Evolutionary conservation across 202 grass and related monocot species (phyloP).

Genomic region (Brachypodium distachyon): DNA sequence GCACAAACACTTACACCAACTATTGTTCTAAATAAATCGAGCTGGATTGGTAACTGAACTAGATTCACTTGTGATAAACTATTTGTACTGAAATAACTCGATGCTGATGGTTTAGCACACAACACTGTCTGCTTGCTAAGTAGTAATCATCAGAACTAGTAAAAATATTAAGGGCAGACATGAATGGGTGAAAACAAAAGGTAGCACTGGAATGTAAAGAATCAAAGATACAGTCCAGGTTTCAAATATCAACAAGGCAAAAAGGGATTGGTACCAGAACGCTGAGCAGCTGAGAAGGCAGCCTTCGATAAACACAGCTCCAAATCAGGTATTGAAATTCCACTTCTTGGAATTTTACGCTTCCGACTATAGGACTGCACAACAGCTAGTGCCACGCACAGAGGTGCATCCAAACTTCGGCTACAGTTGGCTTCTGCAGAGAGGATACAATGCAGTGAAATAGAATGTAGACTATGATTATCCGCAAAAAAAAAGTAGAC

Average conservation of each 20-base stretch:
- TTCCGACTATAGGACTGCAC: constrained; percentile 84
- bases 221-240: background rate
- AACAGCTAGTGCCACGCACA: constrained; percentile 79
- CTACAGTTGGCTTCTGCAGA: constrained; percentile 43
- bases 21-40: background rate
- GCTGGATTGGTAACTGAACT: background rate
- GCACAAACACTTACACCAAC: background rate
- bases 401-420: constrained; percentile 30
- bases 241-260: background rate
- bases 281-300: constrained; percentile 60
- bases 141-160: background rate
- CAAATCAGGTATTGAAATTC: constrained; percentile 68
- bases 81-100: background rate
- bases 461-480: background rate
- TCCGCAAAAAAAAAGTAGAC: background rate
- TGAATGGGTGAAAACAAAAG: background rate
- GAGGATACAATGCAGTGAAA: constrained; percentile 24
- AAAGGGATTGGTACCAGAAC: constrained; percentile 45
- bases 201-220: constrained; percentile 10
- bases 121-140: background rate
- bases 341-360: constrained; percentile 84
- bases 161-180: background rate
- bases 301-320: constrained; percentile 80
- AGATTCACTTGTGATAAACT: background rate
- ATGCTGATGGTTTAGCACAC: background rate